Percentiles rank a stretch among this genome's conserved stretches.
Evolutionary conservation across 495 filamentous ascomycete species (phyloP).

Genomic region (Xylaria flabelliformis): DNA sequence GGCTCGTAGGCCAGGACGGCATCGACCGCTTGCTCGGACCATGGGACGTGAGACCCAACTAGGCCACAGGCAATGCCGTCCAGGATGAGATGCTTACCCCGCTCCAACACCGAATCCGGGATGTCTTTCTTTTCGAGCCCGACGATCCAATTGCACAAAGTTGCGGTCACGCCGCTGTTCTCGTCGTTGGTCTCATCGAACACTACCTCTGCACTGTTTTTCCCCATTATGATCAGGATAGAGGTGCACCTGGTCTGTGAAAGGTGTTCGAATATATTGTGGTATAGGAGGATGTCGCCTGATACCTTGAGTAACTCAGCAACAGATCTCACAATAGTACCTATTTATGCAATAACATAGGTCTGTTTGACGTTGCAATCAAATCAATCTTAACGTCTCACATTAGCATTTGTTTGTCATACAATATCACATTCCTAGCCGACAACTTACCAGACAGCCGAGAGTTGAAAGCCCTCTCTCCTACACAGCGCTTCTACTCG

Average conservation of each 20-base stretch:
- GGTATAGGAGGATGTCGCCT: neutral
- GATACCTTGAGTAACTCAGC: too few species aligned
- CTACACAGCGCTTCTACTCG: neutral
- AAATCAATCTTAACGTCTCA: neutral
- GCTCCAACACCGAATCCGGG: constrained; percentile 23
- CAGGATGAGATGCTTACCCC: constrained; percentile 53
- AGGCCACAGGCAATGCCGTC: constrained; percentile 54
- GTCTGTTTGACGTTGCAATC: neutral
- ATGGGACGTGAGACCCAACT: constrained; percentile 49
- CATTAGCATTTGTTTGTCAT: neutral
- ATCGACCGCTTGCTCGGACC: constrained; percentile 47
- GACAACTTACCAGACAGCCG: neutral
- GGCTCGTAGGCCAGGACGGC: constrained; percentile 46
- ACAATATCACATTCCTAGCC: neutral
- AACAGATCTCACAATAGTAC: neutral
- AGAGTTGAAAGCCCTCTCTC: neutral
- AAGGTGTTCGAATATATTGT: neutral
- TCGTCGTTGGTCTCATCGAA: constrained; percentile 20
- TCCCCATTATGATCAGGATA: constrained; percentile 4
- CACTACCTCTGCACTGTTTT: constrained; percentile 4
- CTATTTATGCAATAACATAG: constrained; percentile 12
- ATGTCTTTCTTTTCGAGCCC: constrained; percentile 27
- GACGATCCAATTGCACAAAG: constrained; percentile 23
- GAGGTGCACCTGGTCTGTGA: neutral
- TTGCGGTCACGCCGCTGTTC: constrained; percentile 20